phyloP scores from a whole-genome alignment of 495 filamentous ascomycete species.

The Copromyces sp. region DNA sequence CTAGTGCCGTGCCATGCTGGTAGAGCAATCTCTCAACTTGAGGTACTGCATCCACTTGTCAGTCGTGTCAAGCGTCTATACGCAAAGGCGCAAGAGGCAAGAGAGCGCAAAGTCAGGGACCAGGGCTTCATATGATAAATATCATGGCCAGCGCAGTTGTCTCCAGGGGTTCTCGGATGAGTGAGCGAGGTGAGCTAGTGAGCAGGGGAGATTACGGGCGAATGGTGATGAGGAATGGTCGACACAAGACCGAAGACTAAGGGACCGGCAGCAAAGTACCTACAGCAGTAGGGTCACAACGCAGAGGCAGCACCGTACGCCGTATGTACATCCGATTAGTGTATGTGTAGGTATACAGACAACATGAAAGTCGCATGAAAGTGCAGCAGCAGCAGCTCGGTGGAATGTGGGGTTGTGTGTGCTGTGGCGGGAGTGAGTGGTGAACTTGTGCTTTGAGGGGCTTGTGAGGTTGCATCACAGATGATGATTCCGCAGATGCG shows the following conservation, averaged over 20 bases:
- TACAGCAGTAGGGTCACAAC: background rate
- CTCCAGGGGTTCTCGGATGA: background rate
- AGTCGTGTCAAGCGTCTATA: background rate
- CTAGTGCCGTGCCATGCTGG: background rate
- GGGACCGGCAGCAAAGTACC: background rate
- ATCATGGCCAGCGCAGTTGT: background rate
- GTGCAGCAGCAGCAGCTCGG: background rate
- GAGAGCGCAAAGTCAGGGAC: background rate
- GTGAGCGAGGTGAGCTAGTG: background rate
- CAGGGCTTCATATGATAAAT: background rate
- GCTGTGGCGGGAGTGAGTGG: background rate
- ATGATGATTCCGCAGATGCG: background rate
- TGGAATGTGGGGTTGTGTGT: background rate
- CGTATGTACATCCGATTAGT: background rate
- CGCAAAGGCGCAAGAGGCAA: background rate
- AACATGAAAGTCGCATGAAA: background rate
- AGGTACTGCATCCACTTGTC: background rate
- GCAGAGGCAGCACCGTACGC: background rate
- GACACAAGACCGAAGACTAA: background rate
- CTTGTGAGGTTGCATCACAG: background rate
- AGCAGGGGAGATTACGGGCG: background rate
- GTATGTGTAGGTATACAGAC: background rate
- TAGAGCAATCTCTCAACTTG: background rate
- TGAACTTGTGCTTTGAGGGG: background rate
- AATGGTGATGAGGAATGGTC: background rate